These are phyloP conservation scores for Erodium maritimum DNA, from an alignment of 345 rosid genomes.

Conservation along the genomic window DNA sequence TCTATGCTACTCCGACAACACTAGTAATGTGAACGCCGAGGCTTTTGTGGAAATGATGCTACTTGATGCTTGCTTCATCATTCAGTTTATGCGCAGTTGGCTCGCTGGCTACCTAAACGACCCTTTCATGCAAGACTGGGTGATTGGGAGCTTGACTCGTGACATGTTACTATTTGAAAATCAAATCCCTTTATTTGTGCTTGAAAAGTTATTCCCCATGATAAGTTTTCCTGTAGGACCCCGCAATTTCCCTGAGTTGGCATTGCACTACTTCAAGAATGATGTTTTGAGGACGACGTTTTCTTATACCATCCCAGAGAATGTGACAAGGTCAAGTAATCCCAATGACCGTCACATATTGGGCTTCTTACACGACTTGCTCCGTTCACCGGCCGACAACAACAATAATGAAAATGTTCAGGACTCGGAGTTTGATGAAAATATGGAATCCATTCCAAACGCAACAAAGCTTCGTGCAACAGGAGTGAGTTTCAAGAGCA, in stretches of 20 bases:
- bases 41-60: not conserved
- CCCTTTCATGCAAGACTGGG: not conserved
- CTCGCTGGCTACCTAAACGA: no score
- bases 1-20: not conserved
- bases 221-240: not conserved
- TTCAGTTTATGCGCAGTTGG: not conserved
- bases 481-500: constrained; percentile 6
- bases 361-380: not conserved
- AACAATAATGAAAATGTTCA: no score
- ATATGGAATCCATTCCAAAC: not conserved
- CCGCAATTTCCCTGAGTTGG: not conserved
- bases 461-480: constrained; percentile 13
- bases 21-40: not conserved
- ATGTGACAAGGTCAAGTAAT: not conserved
- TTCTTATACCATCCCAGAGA: not conserved
- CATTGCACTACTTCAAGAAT: not conserved
- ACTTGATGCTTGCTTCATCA: not conserved
- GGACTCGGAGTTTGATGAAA: no score
- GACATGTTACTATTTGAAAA: constrained; percentile 10
- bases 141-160: not conserved
- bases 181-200: constrained; percentile 13
- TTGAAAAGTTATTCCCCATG: constrained; percentile 5
- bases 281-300: not conserved
- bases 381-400: not conserved
- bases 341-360: not conserved